Evolutionary conservation across 2,329 filamentous ascomycete genomes (phyloP).

Genomic region (Arthrobotrys sinensis): DNA sequence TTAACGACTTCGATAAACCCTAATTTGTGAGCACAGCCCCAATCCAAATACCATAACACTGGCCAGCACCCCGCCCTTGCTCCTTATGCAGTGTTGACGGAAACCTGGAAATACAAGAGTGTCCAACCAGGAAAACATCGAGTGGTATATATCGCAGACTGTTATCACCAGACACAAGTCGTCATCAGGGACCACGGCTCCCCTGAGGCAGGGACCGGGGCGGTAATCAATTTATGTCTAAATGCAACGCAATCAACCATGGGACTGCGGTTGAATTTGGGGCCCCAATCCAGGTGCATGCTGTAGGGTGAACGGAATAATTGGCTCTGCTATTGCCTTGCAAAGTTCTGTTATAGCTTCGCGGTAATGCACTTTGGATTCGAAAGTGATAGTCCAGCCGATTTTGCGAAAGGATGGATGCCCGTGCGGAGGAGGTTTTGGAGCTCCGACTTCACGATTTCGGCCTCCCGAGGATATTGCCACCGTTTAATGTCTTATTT

Average conservation of each 20-base stretch:
- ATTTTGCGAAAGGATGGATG: constrained; percentile 6
- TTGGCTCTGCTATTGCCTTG: constrained; percentile 3
- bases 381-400: background rate
- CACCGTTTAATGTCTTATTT: constrained; percentile 20
- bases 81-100: background rate
- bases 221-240: constrained; percentile 30
- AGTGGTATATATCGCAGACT: constrained; percentile 6
- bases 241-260: constrained; percentile 54
- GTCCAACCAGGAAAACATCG: constrained; percentile 6
- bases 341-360: constrained; percentile 5
- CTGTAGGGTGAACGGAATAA: constrained; percentile 10
- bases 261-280: constrained; percentile 44
- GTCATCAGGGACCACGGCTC: constrained; percentile 43
- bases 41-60: background rate
- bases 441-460: constrained; percentile 22
- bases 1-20: constrained; percentile 9
- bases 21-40: constrained; percentile 24
- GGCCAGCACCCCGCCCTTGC: background rate
- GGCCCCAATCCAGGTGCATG: background rate
- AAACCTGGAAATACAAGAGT: constrained; percentile 28
- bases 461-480: constrained; percentile 22
- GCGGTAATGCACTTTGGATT: background rate
- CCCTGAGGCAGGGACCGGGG: constrained; percentile 42
- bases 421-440: constrained; percentile 1
- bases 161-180: constrained; percentile 32